Evolutionary conservation across 352 stramenopile species (phyloP).

Genomic region (Phytophthora pseudosyringae): DNA sequence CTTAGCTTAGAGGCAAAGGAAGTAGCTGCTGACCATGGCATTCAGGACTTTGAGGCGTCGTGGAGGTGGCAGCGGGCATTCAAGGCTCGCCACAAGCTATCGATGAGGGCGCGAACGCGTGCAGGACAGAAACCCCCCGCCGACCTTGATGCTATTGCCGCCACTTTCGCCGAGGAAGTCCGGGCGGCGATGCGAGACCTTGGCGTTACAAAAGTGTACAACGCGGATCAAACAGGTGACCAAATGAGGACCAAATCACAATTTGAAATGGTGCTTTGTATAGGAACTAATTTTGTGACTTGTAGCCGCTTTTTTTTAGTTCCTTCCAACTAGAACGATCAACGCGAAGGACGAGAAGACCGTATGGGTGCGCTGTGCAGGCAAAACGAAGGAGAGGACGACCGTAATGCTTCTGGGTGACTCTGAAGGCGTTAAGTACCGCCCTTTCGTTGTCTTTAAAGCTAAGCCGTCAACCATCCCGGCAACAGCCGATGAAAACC

Average conservation of each 20-base stretch:
- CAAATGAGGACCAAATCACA: neutral
- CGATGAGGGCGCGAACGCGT: conserved; percentile 2
- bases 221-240: conserved; percentile 8
- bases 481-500: neutral
- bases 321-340: conserved; percentile 3
- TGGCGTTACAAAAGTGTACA: conserved; percentile 6
- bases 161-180: too few species aligned
- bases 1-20: neutral
- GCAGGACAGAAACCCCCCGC: neutral
- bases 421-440: too few species aligned
- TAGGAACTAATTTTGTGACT: neutral
- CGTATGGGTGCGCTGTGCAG: conserved; percentile 3
- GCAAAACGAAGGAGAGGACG: conserved; percentile 7
- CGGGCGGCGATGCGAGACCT: too few species aligned
- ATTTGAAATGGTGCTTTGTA: neutral
- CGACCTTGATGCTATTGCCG: too few species aligned
- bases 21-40: neutral
- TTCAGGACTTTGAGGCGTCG: neutral
- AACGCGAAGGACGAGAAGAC: conserved; percentile 1
- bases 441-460: conserved; percentile 6
- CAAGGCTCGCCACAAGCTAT: conserved; percentile 3
- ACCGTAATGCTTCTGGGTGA: conserved; percentile 5
- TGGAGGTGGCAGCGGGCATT: conserved; percentile 1
- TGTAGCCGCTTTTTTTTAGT: conserved; percentile 12
- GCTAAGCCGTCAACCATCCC: neutral